Conservation (phyloP, 768 basidiomycete genomes). For the Tubosaeta brunneosetosa region DNA sequence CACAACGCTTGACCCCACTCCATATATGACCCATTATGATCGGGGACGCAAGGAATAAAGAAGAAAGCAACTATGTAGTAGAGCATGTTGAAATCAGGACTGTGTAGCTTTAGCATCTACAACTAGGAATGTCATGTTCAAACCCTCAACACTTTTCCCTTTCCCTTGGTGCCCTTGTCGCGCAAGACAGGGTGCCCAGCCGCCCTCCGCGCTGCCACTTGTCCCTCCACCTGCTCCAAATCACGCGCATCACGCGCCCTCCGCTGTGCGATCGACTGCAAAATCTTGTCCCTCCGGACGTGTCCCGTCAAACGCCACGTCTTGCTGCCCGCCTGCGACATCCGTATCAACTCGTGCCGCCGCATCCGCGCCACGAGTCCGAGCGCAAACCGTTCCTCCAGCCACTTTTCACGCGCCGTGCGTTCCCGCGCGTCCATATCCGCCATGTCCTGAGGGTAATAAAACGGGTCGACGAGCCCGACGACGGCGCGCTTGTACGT, state of each 20-base stretch:
- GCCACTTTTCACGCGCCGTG: conserved; percentile 50
- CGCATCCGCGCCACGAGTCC: conserved; percentile 34
- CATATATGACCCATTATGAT: neutral
- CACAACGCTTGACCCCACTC: conserved; percentile 10
- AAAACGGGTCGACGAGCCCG: conserved; percentile 88
- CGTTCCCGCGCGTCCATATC: conserved; percentile 65
- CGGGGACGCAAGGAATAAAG: neutral
- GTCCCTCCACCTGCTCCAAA: conserved; percentile 34
- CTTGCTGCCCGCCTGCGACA: conserved; percentile 34
- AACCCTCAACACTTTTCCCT: conserved; percentile 8
- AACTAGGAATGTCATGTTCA: neutral
- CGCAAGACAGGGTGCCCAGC: conserved; percentile 21
- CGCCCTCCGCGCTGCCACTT: conserved; percentile 25
- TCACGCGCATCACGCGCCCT: conserved; percentile 40
- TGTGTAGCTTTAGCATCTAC: conserved; percentile 22
- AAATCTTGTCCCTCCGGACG: conserved; percentile 45
- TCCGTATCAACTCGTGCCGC: conserved; percentile 32
- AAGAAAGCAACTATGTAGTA: neutral
- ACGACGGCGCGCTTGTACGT: conserved; percentile 92
- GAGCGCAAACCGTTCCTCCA: conserved; percentile 56
- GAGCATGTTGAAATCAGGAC: neutral
- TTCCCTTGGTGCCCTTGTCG: conserved; percentile 13
- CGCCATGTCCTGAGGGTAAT: conserved; percentile 78
- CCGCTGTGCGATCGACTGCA: conserved; percentile 46
- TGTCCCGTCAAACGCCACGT: conserved; percentile 39